phyloP scores from a whole-genome alignment of 352 stramenopile genomes.

The Globisporangium heterothallicum region DNA sequence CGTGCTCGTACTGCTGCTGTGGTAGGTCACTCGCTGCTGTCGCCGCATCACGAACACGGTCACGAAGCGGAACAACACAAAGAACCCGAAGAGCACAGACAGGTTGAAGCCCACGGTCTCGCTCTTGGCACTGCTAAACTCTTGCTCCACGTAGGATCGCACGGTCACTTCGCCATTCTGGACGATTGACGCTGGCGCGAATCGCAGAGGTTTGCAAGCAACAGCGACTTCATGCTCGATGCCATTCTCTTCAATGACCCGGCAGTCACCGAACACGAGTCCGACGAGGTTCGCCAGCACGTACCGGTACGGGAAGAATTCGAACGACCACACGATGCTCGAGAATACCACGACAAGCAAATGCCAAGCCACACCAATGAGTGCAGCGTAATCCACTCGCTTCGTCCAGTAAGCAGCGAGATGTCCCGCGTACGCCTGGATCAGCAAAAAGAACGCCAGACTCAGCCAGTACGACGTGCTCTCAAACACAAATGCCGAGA shows the following conservation, averaged over 20 bases:
- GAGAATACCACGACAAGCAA: conserved; percentile 14
- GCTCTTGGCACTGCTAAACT: conserved; percentile 2
- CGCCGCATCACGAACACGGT: conserved; percentile 10
- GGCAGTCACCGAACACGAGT: conserved; percentile 14
- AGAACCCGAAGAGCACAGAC: conserved; percentile 8
- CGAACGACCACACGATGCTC: conserved; percentile 4
- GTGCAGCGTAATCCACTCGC: conserved; percentile 7
- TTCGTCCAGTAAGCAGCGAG: conserved; percentile 7
- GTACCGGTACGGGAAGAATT: conserved; percentile 11
- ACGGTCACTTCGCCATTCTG: conserved; percentile 7
- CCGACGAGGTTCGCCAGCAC: conserved; percentile 12
- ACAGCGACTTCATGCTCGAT: not conserved
- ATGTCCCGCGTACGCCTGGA: conserved; percentile 9
- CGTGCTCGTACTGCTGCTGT: conserved; percentile 4
- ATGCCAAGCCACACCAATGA: conserved; percentile 6
- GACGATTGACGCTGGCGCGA: conserved; percentile 1
- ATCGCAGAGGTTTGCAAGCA: conserved; percentile 10
- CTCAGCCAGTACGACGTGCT: conserved; percentile 14
- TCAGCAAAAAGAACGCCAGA: conserved; percentile 11
- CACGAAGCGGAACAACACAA: conserved; percentile 11
- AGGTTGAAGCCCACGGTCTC: conserved; percentile 5
- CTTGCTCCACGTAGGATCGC: conserved; percentile 10
- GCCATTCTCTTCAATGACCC: not conserved
- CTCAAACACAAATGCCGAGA: conserved; percentile 12
- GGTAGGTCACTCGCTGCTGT: conserved; percentile 3